These are phyloP conservation scores for Arbutus unedo DNA, from an alignment of 148 eudicot species.

Conservation along the genomic window DNA sequence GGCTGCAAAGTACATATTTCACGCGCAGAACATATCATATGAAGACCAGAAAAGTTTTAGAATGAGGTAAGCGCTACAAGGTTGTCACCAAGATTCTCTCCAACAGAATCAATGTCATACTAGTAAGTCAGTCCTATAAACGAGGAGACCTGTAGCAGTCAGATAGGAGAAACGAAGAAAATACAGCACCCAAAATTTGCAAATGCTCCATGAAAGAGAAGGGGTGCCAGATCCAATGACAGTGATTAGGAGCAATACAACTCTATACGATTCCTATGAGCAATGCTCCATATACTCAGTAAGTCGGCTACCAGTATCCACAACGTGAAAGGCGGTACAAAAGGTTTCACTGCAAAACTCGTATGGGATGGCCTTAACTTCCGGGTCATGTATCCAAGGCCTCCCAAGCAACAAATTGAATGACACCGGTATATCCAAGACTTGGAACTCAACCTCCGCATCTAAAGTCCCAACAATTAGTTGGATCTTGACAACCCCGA, in stretches of 20 bases:
- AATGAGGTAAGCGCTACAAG: not conserved
- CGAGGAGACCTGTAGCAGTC: slow-evolving; percentile 43
- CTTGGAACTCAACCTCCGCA: no score
- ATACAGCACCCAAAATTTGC: slow-evolving; percentile 43
- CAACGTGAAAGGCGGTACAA: no score
- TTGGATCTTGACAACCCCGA: no score
- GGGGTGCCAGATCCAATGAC: slow-evolving; percentile 30
- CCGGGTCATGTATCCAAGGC: no score
- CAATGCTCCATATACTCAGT: not conserved
- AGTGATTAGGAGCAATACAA: slow-evolving; percentile 28
- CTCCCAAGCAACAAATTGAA: no score
- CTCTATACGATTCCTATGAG: slow-evolving; percentile 41
- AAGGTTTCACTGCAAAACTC: no score
- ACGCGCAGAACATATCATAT: not conserved
- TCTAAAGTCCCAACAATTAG: no score
- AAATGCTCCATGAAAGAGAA: slow-evolving; percentile 43
- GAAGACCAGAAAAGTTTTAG: not conserved
- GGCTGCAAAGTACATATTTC: not conserved
- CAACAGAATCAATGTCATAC: slow-evolving; percentile 31
- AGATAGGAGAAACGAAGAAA: slow-evolving; percentile 23
- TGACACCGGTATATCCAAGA: no score
- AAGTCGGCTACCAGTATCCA: no score
- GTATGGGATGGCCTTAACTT: no score
- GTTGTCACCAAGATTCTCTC: slow-evolving; percentile 27
- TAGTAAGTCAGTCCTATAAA: slow-evolving; percentile 23